Evolutionary conservation across 129 eudicot genomes (phyloP).

Genomic region (Silybum marianum): DNA sequence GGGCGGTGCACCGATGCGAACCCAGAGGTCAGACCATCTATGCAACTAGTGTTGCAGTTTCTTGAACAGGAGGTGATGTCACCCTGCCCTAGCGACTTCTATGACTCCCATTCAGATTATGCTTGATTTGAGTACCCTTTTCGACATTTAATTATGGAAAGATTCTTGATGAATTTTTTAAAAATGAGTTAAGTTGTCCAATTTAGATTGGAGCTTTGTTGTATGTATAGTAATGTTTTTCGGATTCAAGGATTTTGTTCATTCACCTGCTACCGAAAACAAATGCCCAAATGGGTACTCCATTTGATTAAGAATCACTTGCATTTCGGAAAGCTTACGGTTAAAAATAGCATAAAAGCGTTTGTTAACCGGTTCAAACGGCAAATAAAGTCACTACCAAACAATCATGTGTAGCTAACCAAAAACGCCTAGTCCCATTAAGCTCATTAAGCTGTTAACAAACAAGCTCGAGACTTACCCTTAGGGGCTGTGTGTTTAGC

Average conservation of each 20-base stretch:
- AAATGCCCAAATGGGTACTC: conserved; percentile 18
- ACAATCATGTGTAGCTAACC: too few species aligned
- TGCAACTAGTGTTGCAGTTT: conserved; percentile 86
- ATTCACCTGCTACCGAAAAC: conserved; percentile 15
- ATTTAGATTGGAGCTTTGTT: conserved; percentile 23
- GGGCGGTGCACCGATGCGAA: conserved; percentile 86
- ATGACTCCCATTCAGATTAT: conserved; percentile 96
- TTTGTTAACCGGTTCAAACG: not conserved
- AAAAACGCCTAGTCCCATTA: too few species aligned
- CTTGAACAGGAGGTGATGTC: conserved; percentile 97
- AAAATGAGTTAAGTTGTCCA: conserved; percentile 4
- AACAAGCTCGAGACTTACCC: too few species aligned
- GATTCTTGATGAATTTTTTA: too few species aligned
- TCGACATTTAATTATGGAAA: not conserved
- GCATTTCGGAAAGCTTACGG: not conserved
- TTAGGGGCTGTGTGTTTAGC: too few species aligned
- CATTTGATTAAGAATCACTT: not conserved
- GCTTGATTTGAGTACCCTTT: conserved; percentile 44
- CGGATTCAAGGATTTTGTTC: conserved; percentile 26
- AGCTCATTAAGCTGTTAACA: too few species aligned
- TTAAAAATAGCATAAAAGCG: not conserved
- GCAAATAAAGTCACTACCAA: too few species aligned
- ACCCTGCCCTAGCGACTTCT: conserved; percentile 91
- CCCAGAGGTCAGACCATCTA: conserved; percentile 77
- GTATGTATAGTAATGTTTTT: conserved; percentile 34